A percentile compares a stretch with the other conserved stretches of the same genome.
phyloP scores from a whole-genome alignment of 2,329 filamentous ascomycete genomes.

The Monilinia polystroma region DNA sequence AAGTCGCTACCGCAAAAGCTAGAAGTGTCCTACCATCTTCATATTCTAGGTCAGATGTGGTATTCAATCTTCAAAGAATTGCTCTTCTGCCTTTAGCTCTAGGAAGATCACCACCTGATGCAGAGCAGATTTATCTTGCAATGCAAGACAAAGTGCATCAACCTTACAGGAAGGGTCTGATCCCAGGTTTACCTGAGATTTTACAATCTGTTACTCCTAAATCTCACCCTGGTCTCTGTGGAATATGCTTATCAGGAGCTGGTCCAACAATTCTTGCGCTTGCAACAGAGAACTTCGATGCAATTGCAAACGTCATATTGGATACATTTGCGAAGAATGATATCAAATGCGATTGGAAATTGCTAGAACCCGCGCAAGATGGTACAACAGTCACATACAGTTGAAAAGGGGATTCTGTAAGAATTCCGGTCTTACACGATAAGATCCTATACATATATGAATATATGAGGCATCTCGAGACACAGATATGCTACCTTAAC shows the following conservation, averaged over 20 bases:
- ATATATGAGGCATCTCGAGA: slow-evolving; percentile 1
- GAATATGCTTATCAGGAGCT: slow-evolving; percentile 91
- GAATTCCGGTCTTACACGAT: neutral
- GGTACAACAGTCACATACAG: slow-evolving; percentile 38
- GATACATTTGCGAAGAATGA: slow-evolving; percentile 67
- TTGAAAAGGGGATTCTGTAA: slow-evolving; percentile 23
- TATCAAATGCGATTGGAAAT: slow-evolving; percentile 80
- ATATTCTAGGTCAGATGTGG: slow-evolving; percentile 80
- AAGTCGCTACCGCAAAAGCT: slow-evolving; percentile 91
- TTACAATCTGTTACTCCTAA: slow-evolving; percentile 86
- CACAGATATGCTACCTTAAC: slow-evolving; percentile 2
- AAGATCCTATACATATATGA: neutral
- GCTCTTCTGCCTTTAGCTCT: slow-evolving; percentile 87
- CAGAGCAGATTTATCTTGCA: slow-evolving; percentile 90
- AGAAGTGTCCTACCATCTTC: slow-evolving; percentile 77
- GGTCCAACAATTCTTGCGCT: slow-evolving; percentile 93
- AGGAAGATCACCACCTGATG: slow-evolving; percentile 84
- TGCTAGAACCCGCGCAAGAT: slow-evolving; percentile 84
- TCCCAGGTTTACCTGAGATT: slow-evolving; percentile 88
- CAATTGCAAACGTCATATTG: slow-evolving; percentile 79
- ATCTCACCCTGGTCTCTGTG: slow-evolving; percentile 82
- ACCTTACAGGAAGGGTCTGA: slow-evolving; percentile 87
- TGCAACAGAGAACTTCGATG: slow-evolving; percentile 84
- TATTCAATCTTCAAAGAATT: slow-evolving; percentile 91
- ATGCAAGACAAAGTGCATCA: slow-evolving; percentile 99